Evolutionary conservation across 2,329 filamentous ascomycete genomes (phyloP).

Genomic region (Alternaria incomplexa): DNA sequence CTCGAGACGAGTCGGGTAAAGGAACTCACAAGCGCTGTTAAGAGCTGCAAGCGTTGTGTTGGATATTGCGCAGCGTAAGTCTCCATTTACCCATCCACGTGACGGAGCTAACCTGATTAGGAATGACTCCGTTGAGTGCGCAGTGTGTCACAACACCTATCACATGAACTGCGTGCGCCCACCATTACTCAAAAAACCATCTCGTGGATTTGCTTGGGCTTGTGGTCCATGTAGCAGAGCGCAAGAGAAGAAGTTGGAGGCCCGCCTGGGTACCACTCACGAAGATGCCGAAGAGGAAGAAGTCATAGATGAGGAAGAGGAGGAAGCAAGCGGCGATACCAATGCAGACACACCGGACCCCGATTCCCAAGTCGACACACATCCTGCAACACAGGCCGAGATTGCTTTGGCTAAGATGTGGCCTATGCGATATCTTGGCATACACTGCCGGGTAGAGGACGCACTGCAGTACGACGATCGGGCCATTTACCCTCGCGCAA

Average conservation of each 20-base stretch:
- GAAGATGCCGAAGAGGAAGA: constrained; percentile 68
- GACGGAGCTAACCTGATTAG: constrained; percentile 54
- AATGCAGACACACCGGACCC: constrained; percentile 59
- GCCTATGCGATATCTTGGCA: constrained; percentile 94
- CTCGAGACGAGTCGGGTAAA: constrained; percentile 93
- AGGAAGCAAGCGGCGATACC: constrained; percentile 68
- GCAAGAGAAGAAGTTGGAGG: constrained; percentile 92
- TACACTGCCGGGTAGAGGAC: constrained; percentile 94
- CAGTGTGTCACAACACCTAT: constrained; percentile 92
- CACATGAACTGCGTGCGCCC: constrained; percentile 98
- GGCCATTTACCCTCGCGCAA: constrained; percentile 89
- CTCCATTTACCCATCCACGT: background rate
- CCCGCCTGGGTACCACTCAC: constrained; percentile 66
- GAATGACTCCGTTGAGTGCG: constrained; percentile 95
- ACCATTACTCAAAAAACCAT: constrained; percentile 91
- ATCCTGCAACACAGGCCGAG: constrained; percentile 78
- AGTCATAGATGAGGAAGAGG: constrained; percentile 72
- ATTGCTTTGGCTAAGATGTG: constrained; percentile 92
- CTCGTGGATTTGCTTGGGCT: constrained; percentile 96
- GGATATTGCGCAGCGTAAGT: constrained; percentile 89
- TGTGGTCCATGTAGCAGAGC: constrained; percentile 94
- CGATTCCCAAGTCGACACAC: constrained; percentile 63
- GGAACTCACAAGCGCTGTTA: constrained; percentile 93
- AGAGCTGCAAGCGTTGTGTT: constrained; percentile 91
- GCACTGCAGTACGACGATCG: constrained; percentile 96